Evolutionary conservation across 2,329 filamentous ascomycete species (phyloP).

Genomic region (Fonsecaea multimorphosa): DNA sequence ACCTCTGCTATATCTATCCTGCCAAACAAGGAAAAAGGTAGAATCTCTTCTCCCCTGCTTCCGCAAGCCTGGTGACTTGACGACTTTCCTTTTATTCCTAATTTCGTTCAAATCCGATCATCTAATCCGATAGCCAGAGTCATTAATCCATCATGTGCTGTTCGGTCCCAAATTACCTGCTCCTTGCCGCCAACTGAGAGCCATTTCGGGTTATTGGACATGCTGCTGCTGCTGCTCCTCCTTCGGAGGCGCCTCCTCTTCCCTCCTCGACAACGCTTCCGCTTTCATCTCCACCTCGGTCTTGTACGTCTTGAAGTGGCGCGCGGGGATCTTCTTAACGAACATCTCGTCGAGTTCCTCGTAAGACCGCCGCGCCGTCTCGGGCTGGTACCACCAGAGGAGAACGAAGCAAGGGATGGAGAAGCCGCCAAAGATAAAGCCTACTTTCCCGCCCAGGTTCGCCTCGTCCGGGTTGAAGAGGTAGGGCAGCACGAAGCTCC

Average conservation of each 20-base stretch:
- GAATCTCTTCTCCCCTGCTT: no score
- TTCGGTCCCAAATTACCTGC: no score
- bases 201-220: no score
- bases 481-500: slow-evolving; percentile 48
- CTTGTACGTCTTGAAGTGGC: slow-evolving; percentile 37
- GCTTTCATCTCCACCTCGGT: background rate
- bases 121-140: no score
- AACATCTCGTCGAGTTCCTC: slow-evolving; percentile 45
- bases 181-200: no score
- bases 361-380: slow-evolving; percentile 44
- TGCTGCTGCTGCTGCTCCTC: no score
- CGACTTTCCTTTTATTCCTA: no score
- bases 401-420: slow-evolving; percentile 36
- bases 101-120: no score
- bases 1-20: no score
- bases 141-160: background rate
- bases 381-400: slow-evolving; percentile 48
- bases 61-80: background rate
- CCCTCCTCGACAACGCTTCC: background rate
- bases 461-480: slow-evolving; percentile 45
- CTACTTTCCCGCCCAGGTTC: slow-evolving; percentile 49
- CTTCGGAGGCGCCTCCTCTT: background rate
- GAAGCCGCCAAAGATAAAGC: slow-evolving; percentile 50
- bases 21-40: no score
- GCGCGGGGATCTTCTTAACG: slow-evolving; percentile 37